Base-by-base conservation (phyloP, 139 green algal genomes). In the Coelastrella sp. region DNA sequence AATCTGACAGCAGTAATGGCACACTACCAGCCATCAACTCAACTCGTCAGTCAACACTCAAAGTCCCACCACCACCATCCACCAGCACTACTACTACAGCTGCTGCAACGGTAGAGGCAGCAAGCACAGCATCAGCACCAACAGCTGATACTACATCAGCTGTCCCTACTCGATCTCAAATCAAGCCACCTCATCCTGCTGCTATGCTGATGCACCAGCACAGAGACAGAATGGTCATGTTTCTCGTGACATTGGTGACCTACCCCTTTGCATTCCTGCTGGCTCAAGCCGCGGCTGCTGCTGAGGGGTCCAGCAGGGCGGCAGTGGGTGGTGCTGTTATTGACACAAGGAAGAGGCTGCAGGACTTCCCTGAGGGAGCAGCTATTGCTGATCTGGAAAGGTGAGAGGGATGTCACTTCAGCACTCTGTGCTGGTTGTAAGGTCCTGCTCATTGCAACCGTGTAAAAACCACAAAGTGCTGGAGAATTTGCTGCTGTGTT, bases 211-310 rank as follows among this genome's bases (percentile, higher is more conserved):
- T 82, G 75, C 53, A 57, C 35, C 75, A 82, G 53, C 75, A 82
- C 40, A 57, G n/a, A 2, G 78, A 84, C 78, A 19, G 78, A 8
- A 60, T 84, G 50, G 67, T 86, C 1, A 48, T 48, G 13, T 86
- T 86, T 50, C 80, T 86, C 13, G 50, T 53, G 1, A 86, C 62
- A 17, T 67, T 86, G 30, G 80, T 79, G 27, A 86, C 80, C 21
- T 86, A 86, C 66, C 80, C 80, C 34, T 86, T 86, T 35, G 35
- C 38, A 17, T 79, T 69, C 67, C 67, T 86, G 60, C 25, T 86
- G 32, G 40, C 50, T 3, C 51, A 84, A 32, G n/a, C 60, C 25
- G 57, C 57, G 35, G 78, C 60, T 40, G 78, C 60, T 41, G 38
- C 53, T 38, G 78, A 40, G 27, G 40, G 25, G 38, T 60, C 60